phyloP scores from a whole-genome alignment of 192 early-diverging fungal genomes.

The Geranomyces variabilis region DNA sequence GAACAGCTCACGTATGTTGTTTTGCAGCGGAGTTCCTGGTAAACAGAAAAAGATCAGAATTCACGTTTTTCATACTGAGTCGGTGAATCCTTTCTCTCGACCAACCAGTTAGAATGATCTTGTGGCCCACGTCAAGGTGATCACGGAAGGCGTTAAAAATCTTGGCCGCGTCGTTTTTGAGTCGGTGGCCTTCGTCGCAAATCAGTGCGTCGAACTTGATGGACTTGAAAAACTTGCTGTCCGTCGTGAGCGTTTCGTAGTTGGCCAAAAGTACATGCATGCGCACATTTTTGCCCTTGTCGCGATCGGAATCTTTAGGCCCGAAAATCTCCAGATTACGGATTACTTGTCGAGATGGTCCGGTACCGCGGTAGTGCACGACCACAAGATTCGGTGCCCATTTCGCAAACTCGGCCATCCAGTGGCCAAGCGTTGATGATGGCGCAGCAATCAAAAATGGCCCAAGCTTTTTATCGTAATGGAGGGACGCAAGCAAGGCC shows the following conservation, averaged over 20 bases:
- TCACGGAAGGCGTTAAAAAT: conserved; percentile 57
- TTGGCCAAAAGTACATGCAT: conserved; percentile 90
- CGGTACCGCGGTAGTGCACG: conserved; percentile 82
- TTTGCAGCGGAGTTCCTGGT: conserved; percentile 72
- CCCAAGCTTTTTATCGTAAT: conserved; percentile 78
- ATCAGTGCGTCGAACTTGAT: conserved; percentile 86
- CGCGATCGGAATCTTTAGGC: neutral
- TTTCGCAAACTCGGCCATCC: conserved; percentile 88
- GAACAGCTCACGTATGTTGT: conserved; percentile 73
- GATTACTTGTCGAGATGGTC: conserved; percentile 70
- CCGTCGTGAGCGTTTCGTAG: conserved; percentile 88
- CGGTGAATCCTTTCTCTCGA: no score
- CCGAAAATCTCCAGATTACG: conserved; percentile 46
- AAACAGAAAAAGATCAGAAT: conserved; percentile 19
- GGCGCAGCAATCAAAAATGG: conserved; percentile 91
- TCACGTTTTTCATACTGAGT: conserved; percentile 1
- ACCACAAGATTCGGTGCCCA: conserved; percentile 73
- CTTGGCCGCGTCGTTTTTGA: conserved; percentile 82
- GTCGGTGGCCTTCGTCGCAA: conserved; percentile 94
- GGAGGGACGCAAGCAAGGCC: conserved; percentile 80
- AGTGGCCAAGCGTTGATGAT: conserved; percentile 87
- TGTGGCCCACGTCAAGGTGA: conserved; percentile 53
- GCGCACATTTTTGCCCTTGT: conserved; percentile 47
- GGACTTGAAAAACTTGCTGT: conserved; percentile 71
- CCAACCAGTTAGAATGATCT: conserved; percentile 59